phyloP scores from a whole-genome alignment of 83 land plant genomes.

The Picea mariana region DNA sequence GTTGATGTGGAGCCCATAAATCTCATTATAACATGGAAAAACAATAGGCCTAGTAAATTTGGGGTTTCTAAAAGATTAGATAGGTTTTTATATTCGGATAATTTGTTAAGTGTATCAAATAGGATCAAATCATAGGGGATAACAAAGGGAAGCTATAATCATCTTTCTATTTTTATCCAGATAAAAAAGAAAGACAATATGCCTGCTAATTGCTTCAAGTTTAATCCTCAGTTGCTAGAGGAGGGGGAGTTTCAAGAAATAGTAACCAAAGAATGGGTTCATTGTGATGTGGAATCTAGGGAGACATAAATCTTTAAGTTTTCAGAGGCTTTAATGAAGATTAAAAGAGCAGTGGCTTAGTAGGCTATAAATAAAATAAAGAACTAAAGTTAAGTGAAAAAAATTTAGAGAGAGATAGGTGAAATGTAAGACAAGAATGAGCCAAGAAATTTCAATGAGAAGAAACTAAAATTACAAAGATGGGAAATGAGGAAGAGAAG shows the following conservation, averaged over 20 bases:
- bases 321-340: background rate
- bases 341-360: background rate
- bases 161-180: no score
- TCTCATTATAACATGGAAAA: background rate
- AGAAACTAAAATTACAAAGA: background rate
- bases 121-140: no score
- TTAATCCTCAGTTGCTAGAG: no score
- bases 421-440: background rate
- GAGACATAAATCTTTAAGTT: background rate
- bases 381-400: background rate
- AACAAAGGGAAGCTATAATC: no score
- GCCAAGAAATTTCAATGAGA: background rate
- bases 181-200: no score
- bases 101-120: no score
- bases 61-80: background rate
- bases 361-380: no score
- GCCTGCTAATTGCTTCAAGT: no score
- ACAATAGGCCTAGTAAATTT: background rate
- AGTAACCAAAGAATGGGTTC: background rate
- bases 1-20: background rate
- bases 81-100: no score
- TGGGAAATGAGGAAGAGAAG: no score
- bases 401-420: background rate
- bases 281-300: background rate
- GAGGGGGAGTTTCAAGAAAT: background rate